These are phyloP conservation scores for Suillus weaverae DNA, from an alignment of 768 basidiomycete genomes.

Conservation along the genomic window DNA sequence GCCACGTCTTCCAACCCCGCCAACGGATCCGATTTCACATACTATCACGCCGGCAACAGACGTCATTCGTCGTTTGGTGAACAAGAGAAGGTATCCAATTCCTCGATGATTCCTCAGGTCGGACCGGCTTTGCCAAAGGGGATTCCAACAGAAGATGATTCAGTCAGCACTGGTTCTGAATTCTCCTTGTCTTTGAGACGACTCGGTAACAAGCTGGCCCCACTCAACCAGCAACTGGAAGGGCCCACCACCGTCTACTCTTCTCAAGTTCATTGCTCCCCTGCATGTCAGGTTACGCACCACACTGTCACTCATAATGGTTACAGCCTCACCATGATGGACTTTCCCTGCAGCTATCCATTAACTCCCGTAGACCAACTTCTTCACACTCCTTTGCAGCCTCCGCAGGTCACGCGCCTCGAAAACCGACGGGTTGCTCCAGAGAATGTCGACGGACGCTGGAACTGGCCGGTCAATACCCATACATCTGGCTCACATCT, in stretches of 20 bases:
- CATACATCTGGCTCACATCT: constrained; percentile 10
- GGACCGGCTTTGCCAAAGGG: constrained; percentile 4
- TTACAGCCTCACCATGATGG: constrained; percentile 7
- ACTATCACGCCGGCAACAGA: background rate
- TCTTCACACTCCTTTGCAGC: constrained; percentile 26
- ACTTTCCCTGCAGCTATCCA: constrained; percentile 12
- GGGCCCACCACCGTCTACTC: constrained; percentile 16
- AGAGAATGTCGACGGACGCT: constrained; percentile 9
- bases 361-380: constrained; percentile 30
- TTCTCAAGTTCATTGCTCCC: constrained; percentile 13
- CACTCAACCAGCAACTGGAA: constrained; percentile 21
- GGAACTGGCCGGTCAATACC: constrained; percentile 21
- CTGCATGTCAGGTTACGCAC: constrained; percentile 18
- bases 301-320: constrained; percentile 17
- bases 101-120: constrained; percentile 11
- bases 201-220: constrained; percentile 31
- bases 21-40: background rate
- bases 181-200: constrained; percentile 34
- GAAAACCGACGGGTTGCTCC: constrained; percentile 15
- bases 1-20: too few species aligned
- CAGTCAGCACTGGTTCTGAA: constrained; percentile 17
- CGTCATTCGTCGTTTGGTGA: constrained; percentile 9
- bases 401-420: constrained; percentile 22
- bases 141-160: constrained; percentile 11
- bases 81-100: constrained; percentile 7